Evolutionary conservation across 1,284 basidiomycete genomes (phyloP), one percentile per base, ranked within the genome.

Genomic region (Phellopilus nigrolimitatus): DNA sequence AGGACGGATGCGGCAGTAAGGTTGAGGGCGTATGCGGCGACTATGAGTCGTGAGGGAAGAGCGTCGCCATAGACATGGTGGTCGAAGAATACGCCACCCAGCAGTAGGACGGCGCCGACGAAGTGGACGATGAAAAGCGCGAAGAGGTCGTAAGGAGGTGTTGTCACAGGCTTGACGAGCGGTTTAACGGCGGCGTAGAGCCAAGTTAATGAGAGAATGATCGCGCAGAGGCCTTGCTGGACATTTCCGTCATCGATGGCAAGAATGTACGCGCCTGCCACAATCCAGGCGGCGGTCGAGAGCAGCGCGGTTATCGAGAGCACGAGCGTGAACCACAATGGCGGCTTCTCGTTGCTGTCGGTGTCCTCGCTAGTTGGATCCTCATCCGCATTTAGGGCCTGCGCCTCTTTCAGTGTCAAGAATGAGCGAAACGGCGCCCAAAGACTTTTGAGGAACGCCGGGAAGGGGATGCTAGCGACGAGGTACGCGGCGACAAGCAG

Each of bases 371-470:
- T 22, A 10, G 24, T n/a, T 8, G n/a, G 15, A 7, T 30, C 52
- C 13, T 48, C 56, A 17, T 59, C 57, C 13, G 57, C 53, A 43
- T 69, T 65, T 3, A 81, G 61, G 0, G 73, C 76, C 60, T 84
- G 79, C 0, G 83, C 82, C 61, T 85, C 82, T 15, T 68, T 62
- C 2, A 85, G 66, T 0, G 76, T 72, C n/a, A 87, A 53, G 58
- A 74, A 84, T 2, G 66, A 59, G n/a, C 60, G 57, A 59, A 84
- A 74, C 0, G 71, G 73, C 2, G 58, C 40, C 34, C 63, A 64
- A 50, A 75, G 24, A 3, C 52, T 59, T 15, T 55, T 57, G 13
- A 66, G 31, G 17, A 54, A 30, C 5, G 57, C 61, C 21, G 70
- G 70, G 3, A 71, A 55, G 0, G 69, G 66, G n/a, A 68, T 38